A percentile compares a stretch with the other conserved stretches of the same genome.
Evolutionary conservation across 169 alveolate genomes (phyloP).

Genomic region (Theileria parva): DNA sequence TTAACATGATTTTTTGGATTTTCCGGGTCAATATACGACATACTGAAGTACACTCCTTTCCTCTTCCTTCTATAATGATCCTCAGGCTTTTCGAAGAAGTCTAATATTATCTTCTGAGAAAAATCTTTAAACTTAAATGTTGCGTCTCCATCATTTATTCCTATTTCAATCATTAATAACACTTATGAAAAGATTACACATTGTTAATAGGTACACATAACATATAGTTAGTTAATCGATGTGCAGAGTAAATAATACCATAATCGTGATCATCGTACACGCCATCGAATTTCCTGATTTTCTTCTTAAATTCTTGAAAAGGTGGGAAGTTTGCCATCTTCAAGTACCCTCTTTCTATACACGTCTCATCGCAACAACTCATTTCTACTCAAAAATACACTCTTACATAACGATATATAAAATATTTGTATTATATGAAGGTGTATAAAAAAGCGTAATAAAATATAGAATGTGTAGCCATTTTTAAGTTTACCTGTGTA

Average conservation of each 20-base stretch:
- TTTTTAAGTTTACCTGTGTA: conserved; percentile 57
- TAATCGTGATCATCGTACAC: conserved; percentile 86
- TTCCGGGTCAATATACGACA: conserved; percentile 72
- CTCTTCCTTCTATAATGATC: conserved; percentile 80
- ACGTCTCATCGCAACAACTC: conserved; percentile 66
- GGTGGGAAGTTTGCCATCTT: conserved; percentile 49
- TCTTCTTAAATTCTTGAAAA: conserved; percentile 51
- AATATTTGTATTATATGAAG: background rate
- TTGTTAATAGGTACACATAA: background rate
- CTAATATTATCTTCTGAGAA: conserved; percentile 69
- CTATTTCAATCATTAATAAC: conserved; percentile 15
- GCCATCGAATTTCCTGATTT: conserved; percentile 72
- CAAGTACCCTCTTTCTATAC: conserved; percentile 64
- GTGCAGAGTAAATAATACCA: conserved; percentile 39
- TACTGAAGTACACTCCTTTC: conserved; percentile 79
- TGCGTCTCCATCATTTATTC: conserved; percentile 77
- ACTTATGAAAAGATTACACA: background rate
- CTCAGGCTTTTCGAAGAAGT: conserved; percentile 74
- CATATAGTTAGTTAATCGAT: background rate
- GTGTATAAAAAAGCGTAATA: background rate
- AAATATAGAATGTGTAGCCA: no score
- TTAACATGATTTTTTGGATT: conserved; percentile 75
- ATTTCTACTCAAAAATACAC: conserved; percentile 15
- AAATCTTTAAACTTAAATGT: conserved; percentile 63
- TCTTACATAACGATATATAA: no score